Percentiles rank a stretch among this genome's conserved stretches.
These are phyloP conservation scores for Dactylella cylindrospora DNA, from an alignment of 2,329 filamentous ascomycete species.

Conservation along the genomic window DNA sequence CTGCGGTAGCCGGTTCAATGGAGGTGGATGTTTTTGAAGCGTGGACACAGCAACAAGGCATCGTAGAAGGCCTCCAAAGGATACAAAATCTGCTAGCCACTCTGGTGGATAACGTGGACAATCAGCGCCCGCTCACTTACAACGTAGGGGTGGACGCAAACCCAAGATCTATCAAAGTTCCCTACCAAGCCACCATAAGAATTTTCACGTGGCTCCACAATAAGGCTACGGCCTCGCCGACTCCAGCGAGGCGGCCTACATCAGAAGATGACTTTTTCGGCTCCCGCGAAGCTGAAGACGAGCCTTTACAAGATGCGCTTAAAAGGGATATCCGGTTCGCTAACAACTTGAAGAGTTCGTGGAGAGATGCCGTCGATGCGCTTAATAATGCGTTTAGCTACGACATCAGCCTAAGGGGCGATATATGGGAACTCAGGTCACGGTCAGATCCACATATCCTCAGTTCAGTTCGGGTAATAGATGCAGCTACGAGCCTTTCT, in stretches of 20 bases:
- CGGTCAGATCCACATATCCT: too few relatives aligned
- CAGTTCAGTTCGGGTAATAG: neutral
- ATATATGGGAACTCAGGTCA: constrained; percentile 1
- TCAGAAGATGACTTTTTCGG: too few relatives aligned
- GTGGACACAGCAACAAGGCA: neutral
- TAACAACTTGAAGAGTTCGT: neutral
- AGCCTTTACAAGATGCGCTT: neutral
- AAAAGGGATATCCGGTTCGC: neutral
- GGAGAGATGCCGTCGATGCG: too few relatives aligned
- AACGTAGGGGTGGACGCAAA: neutral
- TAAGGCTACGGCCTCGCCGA: neutral
- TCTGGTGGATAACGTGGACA: neutral
- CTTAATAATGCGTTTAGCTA: too few relatives aligned
- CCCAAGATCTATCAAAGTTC: neutral
- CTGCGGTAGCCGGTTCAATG: neutral
- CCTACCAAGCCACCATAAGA: neutral
- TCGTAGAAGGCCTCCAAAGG: constrained; percentile 1
- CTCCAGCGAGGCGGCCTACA: neutral
- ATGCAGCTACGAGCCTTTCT: constrained; percentile 1
- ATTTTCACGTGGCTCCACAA: neutral
- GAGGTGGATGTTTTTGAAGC: neutral
- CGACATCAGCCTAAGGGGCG: neutral
- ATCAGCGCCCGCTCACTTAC: neutral
- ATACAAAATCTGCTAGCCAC: constrained; percentile 4
- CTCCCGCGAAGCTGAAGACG: neutral